Base-by-base conservation (phyloP, 805 yeast genomes). In the Candida ponderosae region DNA sequence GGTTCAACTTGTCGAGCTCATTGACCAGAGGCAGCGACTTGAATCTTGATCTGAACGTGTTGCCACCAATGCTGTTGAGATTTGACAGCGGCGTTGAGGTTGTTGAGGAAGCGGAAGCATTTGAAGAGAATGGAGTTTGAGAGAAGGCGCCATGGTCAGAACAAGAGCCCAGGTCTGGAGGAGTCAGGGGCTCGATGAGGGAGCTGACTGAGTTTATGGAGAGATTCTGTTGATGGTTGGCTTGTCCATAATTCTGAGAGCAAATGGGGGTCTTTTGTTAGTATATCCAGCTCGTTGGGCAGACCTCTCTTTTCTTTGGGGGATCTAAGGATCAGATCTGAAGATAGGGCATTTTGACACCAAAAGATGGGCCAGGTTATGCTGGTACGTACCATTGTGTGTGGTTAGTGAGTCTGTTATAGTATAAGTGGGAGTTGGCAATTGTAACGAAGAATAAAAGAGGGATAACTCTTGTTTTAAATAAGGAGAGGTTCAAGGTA, bases 131-230 rank as follows among this genome's bases (percentile, higher is more conserved):
- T 36, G 51, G 55, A 32, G 49, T 53, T 29, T 47, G 47, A 35
- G 44, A 43, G 38, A 21, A 21, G 11, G 24, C 24, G 24, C 24
- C 4, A 9, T 34, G 45, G 29, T 36, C 38, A 41, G 48, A 46
- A 28, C 54, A 57, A 21, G 24, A 21, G 19, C 54, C 49, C 21
- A 51, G 41, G 24, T 46, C 63, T 43, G 76, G 75, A 3, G 78
- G 78, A 4, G 78, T 72, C 30, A 72, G 57, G 8, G 78, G 78
- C 45, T 72, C 78, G 20, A 68, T 61, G 29, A 72, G 41, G 18
- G 76, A 69, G 18, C 56, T 54, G 32, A 65, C 50, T 13, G 71
- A 66, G 45, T 68, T 66, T 45, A 51, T 46, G 8, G 57, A 53
- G 2, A 45, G 38, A 28, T 40, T 53, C 35, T 44, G 56, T 11